Evolutionary conservation across 306 rosid genomes (phyloP).

Genomic region (Gillenia trifoliata): DNA sequence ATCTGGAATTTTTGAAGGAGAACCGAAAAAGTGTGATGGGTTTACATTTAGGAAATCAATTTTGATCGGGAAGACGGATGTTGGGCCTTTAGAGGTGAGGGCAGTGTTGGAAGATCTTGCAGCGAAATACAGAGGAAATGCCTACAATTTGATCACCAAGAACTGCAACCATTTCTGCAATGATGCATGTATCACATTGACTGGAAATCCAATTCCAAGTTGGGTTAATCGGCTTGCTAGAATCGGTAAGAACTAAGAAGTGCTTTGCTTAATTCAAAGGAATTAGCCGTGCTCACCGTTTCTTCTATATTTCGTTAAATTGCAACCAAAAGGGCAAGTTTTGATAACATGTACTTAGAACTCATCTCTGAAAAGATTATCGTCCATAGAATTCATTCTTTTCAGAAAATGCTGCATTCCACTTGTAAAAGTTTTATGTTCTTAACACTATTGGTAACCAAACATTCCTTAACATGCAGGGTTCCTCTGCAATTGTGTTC

Average conservation of each 20-base stretch:
- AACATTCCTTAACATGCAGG: constrained; percentile 39
- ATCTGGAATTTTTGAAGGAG: constrained; percentile 89
- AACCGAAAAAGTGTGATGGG: constrained; percentile 76
- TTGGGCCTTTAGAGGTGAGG: constrained; percentile 47
- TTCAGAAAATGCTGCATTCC: too few species aligned
- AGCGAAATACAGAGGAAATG: constrained; percentile 64
- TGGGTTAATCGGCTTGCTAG: constrained; percentile 96
- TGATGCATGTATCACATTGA: constrained; percentile 62
- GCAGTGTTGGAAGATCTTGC: constrained; percentile 63
- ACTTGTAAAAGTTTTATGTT: not conserved
- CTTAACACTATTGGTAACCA: not conserved
- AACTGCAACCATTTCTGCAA: constrained; percentile 91
- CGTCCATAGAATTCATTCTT: too few species aligned
- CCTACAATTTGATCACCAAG: constrained; percentile 77
- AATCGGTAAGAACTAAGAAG: constrained; percentile 65
- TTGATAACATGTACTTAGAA: too few species aligned
- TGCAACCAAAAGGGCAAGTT: too few species aligned
- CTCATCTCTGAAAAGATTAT: too few species aligned
- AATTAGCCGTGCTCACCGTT: not conserved
- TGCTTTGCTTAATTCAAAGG: not conserved
- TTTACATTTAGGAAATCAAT: constrained; percentile 71
- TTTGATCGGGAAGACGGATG: constrained; percentile 70
- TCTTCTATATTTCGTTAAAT: not conserved
- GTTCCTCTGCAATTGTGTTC: constrained; percentile 81
- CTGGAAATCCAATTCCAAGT: constrained; percentile 76